Evolutionary conservation across 148 eudicot species (phyloP).

Genomic region (Agrostemma githago): DNA sequence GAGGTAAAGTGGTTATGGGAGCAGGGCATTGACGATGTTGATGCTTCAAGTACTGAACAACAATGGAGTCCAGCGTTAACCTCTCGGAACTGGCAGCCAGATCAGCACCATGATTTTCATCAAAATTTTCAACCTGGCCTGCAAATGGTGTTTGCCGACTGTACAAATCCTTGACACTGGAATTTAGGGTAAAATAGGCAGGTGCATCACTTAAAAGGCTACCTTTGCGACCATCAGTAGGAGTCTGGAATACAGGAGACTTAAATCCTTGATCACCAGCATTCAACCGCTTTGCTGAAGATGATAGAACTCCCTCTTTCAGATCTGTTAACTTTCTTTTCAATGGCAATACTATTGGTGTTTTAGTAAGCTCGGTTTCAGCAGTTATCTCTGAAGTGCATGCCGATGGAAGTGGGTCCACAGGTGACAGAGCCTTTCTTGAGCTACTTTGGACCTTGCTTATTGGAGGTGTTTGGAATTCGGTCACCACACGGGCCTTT

Average conservation of each 20-base stretch:
- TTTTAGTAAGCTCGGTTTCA: constrained; percentile 54
- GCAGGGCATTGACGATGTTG: constrained; percentile 99
- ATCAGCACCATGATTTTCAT: constrained; percentile 48
- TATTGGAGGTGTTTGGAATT: constrained; percentile 35
- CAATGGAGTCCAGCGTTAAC: constrained; percentile 75
- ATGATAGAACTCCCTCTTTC: constrained; percentile 42
- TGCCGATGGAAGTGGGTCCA: constrained; percentile 30
- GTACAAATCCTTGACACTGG: constrained; percentile 43
- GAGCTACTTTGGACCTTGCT: constrained; percentile 35
- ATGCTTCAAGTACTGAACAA: constrained; percentile 89
- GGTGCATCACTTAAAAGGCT: constrained; percentile 46
- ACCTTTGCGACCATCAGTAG: constrained; percentile 50
- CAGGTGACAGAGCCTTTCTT: constrained; percentile 33
- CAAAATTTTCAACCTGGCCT: constrained; percentile 36
- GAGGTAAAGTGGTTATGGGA: constrained; percentile 95
- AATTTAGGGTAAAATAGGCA: constrained; percentile 43
- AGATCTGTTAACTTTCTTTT: constrained; percentile 73
- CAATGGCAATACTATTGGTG: constrained; percentile 77
- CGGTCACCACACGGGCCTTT: constrained; percentile 36
- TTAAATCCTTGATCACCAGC: constrained; percentile 52
- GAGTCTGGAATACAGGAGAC: constrained; percentile 62
- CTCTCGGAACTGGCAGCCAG: constrained; percentile 54
- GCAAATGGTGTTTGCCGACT: constrained; percentile 37
- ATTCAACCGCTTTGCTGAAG: constrained; percentile 55
- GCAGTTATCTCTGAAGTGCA: constrained; percentile 33